These are phyloP conservation scores for Wickerhamiella pararugosa DNA, from an alignment of 1,139 yeast species.

Conservation along the genomic window DNA sequence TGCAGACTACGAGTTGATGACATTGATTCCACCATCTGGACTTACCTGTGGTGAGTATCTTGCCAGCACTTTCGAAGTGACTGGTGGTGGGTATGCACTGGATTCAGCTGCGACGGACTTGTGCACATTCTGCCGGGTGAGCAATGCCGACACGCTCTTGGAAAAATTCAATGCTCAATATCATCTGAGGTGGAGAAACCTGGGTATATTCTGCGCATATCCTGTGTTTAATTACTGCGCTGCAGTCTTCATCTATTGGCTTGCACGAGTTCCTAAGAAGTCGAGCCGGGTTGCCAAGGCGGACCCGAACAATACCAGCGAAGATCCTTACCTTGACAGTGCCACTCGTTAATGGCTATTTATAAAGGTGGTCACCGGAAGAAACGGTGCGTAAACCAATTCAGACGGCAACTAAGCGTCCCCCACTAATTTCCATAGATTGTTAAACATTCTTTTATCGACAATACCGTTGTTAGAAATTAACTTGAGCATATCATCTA, in stretches of 20 bases:
- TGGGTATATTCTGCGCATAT: slow-evolving; percentile 40
- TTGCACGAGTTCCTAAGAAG: slow-evolving; percentile 57
- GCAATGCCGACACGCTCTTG: slow-evolving; percentile 41
- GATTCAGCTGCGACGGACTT: slow-evolving; percentile 37
- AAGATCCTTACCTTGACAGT: slow-evolving; percentile 4
- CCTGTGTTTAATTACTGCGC: slow-evolving; percentile 32
- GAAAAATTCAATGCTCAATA: slow-evolving; percentile 31
- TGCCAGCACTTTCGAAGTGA: slow-evolving; percentile 21
- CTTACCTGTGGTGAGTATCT: slow-evolving; percentile 45
- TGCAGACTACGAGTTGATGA: slow-evolving; percentile 34
- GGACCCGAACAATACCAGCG: not conserved
- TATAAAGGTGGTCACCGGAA: too few species aligned
- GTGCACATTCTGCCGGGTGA: slow-evolving; percentile 46
- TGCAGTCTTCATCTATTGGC: slow-evolving; percentile 49
- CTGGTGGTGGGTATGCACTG: slow-evolving; percentile 37
- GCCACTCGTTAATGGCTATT: not conserved
- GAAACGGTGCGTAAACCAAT: too few species aligned
- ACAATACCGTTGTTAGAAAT: too few species aligned
- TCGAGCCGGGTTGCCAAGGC: slow-evolving; percentile 18
- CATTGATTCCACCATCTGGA: slow-evolving; percentile 42
- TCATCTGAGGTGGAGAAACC: slow-evolving; percentile 42
- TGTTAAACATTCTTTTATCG: too few species aligned
- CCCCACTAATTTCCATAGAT: too few species aligned
- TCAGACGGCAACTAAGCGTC: too few species aligned
- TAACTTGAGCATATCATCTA: too few species aligned